Percentiles rank a stretch among this genome's conserved stretches.
Conservation (phyloP, 2,329 filamentous ascomycete genomes). For the Verticillium albo-atrum region DNA sequence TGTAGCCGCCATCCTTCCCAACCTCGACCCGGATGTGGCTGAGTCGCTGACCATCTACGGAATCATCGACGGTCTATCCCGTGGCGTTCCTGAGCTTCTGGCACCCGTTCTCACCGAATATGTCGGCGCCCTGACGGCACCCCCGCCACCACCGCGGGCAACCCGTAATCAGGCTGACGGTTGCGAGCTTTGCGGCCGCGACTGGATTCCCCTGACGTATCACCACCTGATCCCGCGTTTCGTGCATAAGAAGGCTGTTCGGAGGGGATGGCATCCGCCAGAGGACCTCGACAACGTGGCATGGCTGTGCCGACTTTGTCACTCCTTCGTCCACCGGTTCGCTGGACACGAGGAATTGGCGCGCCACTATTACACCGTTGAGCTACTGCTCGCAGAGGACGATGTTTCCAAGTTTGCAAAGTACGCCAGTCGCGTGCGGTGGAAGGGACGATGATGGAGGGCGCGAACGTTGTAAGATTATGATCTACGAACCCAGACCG, state of each 20-base stretch:
- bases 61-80: conserved; percentile 43
- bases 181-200: conserved; percentile 74
- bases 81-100: conserved; percentile 47
- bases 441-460: conserved; percentile 50
- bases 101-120: conserved; percentile 60
- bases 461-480: neutral
- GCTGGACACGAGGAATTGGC: conserved; percentile 75
- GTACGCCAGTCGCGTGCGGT: conserved; percentile 71
- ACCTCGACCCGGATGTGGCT: conserved; percentile 53
- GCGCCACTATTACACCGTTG: conserved; percentile 66
- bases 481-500: neutral
- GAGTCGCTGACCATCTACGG: conserved; percentile 67
- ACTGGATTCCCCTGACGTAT: conserved; percentile 74
- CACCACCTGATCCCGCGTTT: conserved; percentile 81
- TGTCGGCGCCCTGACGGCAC: conserved; percentile 48
- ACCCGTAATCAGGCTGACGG: conserved; percentile 46
- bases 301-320: conserved; percentile 82
- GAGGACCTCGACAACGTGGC: conserved; percentile 76
- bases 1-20: conserved; percentile 46
- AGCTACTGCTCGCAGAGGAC: conserved; percentile 63
- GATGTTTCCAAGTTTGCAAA: conserved; percentile 66
- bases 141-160: conserved; percentile 59
- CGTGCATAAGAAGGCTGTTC: conserved; percentile 71
- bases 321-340: conserved; percentile 75
- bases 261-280: conserved; percentile 73